Evolutionary conservation across 768 basidiomycete species (phyloP).

Genomic region (Lactarius pseudohatsudake): DNA sequence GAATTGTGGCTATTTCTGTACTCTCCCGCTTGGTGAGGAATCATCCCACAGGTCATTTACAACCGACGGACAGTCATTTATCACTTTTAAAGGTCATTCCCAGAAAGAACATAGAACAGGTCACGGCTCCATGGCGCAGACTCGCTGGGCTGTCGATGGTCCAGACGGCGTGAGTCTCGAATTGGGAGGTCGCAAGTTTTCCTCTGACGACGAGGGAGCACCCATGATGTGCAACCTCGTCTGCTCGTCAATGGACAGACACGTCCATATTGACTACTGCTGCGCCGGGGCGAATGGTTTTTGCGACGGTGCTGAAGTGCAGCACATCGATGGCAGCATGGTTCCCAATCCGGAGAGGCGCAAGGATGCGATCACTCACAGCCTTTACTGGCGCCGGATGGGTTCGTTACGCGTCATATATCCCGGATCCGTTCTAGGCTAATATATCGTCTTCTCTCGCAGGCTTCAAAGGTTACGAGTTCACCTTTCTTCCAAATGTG

Average conservation of each 20-base stretch:
- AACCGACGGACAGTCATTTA: neutral
- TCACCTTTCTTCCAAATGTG: neutral
- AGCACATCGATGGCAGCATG: constrained; percentile 47
- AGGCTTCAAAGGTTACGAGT: constrained; percentile 53
- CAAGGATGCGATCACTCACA: constrained; percentile 58
- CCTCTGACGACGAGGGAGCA: constrained; percentile 53
- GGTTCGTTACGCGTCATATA: constrained; percentile 39
- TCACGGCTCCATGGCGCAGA: constrained; percentile 62
- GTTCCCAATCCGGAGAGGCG: constrained; percentile 46
- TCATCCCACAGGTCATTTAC: neutral
- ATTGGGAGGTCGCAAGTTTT: constrained; percentile 55
- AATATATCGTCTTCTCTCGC: neutral
- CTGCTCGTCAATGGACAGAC: constrained; percentile 55
- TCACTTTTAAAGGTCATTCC: constrained; percentile 46
- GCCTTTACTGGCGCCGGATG: constrained; percentile 56
- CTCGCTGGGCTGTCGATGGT: constrained; percentile 56
- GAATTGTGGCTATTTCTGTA: constrained; percentile 60
- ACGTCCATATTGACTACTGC: constrained; percentile 58
- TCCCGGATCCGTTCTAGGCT: neutral
- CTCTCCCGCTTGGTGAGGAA: constrained; percentile 49
- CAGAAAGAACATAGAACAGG: constrained; percentile 62
- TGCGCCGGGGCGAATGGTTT: constrained; percentile 38
- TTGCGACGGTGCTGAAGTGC: constrained; percentile 46
- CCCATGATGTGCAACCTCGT: constrained; percentile 64
- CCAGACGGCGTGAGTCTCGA: constrained; percentile 51